These are phyloP conservation scores for Porodaedalea pini DNA, from an alignment of 1,284 basidiomycete genomes.

Conservation along the genomic window DNA sequence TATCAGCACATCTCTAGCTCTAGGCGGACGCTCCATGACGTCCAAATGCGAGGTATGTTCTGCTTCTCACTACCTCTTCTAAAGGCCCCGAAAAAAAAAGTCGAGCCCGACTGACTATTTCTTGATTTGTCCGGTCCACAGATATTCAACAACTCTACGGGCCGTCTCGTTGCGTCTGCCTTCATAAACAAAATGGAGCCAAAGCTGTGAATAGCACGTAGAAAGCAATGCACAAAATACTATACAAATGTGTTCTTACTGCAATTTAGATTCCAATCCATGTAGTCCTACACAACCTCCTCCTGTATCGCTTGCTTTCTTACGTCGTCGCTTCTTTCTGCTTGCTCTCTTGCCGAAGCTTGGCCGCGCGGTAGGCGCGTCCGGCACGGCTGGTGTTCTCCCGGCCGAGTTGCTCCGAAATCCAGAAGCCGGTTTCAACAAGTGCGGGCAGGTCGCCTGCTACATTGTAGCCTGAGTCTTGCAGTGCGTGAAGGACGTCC, in stretches of 20 bases:
- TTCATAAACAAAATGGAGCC: slow-evolving; percentile 63
- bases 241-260: slow-evolving; percentile 5
- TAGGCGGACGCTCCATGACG: slow-evolving; percentile 66
- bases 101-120: slow-evolving; percentile 7
- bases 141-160: slow-evolving; percentile 54
- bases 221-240: not conserved
- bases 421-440: slow-evolving; percentile 79
- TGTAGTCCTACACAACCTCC: not conserved
- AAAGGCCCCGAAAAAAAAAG: not conserved
- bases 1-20: slow-evolving; percentile 55
- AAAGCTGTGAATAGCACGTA: slow-evolving; percentile 29
- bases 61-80: no score
- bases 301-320: slow-evolving; percentile 19
- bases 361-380: slow-evolving; percentile 65
- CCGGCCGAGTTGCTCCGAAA: slow-evolving; percentile 63
- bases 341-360: slow-evolving; percentile 34
- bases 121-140: slow-evolving; percentile 28
- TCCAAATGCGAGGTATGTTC: slow-evolving; percentile 58
- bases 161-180: slow-evolving; percentile 56
- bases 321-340: not conserved
- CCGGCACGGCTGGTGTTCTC: slow-evolving; percentile 80
- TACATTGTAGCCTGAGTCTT: slow-evolving; percentile 64
- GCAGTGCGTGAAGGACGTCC: slow-evolving; percentile 83
- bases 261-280: not conserved
- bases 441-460: slow-evolving; percentile 59